These are phyloP conservation scores for Pyricularia sp. DNA, from an alignment of 2,329 filamentous ascomycete genomes.

Conservation along the genomic window DNA sequence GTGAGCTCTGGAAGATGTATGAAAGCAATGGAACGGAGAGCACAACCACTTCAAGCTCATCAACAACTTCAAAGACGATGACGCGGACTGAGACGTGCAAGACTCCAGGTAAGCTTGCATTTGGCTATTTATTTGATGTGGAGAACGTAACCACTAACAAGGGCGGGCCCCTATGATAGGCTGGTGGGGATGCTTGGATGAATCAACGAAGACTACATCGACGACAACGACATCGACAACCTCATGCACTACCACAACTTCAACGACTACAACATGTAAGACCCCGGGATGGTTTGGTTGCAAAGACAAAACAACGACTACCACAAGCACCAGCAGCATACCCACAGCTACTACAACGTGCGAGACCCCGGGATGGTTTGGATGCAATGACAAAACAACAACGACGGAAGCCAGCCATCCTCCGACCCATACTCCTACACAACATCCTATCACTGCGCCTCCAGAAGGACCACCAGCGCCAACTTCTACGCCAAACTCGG, in stretches of 20 bases:
- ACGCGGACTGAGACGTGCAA: slow-evolving; percentile 79
- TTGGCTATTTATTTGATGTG: not conserved
- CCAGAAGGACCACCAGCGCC: slow-evolving; percentile 20
- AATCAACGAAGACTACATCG: slow-evolving; percentile 42
- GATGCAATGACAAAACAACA: slow-evolving; percentile 12
- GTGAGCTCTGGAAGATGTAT: slow-evolving; percentile 88
- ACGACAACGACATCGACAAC: slow-evolving; percentile 31
- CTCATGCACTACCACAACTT: slow-evolving; percentile 32
- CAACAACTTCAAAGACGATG: slow-evolving; percentile 49
- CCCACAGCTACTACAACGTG: slow-evolving; percentile 15
- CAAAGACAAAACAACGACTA: slow-evolving; percentile 38
- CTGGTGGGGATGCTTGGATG: slow-evolving; percentile 78
- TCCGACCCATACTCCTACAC: slow-evolving; percentile 10
- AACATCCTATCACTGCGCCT: slow-evolving; percentile 18
- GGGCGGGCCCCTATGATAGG: slow-evolving; percentile 31
- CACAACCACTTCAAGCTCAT: slow-evolving; percentile 53
- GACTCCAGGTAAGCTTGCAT: slow-evolving; percentile 46
- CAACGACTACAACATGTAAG: slow-evolving; percentile 47
- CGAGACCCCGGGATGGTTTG: slow-evolving; percentile 13
- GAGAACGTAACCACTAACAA: slow-evolving; percentile 4
- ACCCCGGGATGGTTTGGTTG: slow-evolving; percentile 61
- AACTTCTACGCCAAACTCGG: slow-evolving; percentile 10
- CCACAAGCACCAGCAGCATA: slow-evolving; percentile 13
- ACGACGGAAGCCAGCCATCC: slow-evolving; percentile 7
- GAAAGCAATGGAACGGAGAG: slow-evolving; percentile 81